These are phyloP conservation scores for Hyphopichia fennica DNA, from an alignment of 1,139 yeast species.

Conservation along the genomic window DNA sequence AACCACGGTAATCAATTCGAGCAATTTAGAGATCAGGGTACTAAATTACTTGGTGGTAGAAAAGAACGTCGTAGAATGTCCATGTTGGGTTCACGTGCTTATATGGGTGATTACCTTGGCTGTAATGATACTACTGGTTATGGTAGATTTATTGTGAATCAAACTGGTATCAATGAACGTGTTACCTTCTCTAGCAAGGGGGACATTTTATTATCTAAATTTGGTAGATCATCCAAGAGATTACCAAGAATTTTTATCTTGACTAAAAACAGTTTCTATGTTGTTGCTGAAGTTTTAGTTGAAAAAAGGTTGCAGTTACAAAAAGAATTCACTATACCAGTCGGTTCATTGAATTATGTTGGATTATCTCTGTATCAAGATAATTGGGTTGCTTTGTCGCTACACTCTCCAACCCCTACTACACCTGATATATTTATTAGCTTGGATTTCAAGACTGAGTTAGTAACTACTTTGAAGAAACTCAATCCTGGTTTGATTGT, in stretches of 20 bases:
- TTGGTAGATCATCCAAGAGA: constrained; percentile 89
- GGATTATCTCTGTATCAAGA: constrained; percentile 79
- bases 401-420: constrained; percentile 49
- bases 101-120: constrained; percentile 88
- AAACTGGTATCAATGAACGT: constrained; percentile 67
- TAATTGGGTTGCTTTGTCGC: constrained; percentile 86
- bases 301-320: constrained; percentile 71
- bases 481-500: constrained; percentile 60
- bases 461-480: constrained; percentile 72
- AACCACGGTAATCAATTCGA: constrained; percentile 81
- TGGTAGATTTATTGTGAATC: constrained; percentile 67
- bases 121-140: constrained; percentile 72
- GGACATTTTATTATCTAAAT: constrained; percentile 77
- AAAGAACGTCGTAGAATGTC: constrained; percentile 92
- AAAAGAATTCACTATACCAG: constrained; percentile 64
- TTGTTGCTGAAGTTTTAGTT: constrained; percentile 69
- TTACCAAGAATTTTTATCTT: constrained; percentile 71
- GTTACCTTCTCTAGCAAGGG: constrained; percentile 83
- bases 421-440: constrained; percentile 81
- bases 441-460: constrained; percentile 85
- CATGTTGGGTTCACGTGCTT: constrained; percentile 86
- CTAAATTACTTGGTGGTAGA: constrained; percentile 62
- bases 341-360: constrained; percentile 60
- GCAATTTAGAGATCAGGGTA: constrained; percentile 83
- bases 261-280: constrained; percentile 60